These are phyloP conservation scores for Tulasnella sp. DNA, from an alignment of 768 basidiomycete genomes.

Conservation along the genomic window DNA sequence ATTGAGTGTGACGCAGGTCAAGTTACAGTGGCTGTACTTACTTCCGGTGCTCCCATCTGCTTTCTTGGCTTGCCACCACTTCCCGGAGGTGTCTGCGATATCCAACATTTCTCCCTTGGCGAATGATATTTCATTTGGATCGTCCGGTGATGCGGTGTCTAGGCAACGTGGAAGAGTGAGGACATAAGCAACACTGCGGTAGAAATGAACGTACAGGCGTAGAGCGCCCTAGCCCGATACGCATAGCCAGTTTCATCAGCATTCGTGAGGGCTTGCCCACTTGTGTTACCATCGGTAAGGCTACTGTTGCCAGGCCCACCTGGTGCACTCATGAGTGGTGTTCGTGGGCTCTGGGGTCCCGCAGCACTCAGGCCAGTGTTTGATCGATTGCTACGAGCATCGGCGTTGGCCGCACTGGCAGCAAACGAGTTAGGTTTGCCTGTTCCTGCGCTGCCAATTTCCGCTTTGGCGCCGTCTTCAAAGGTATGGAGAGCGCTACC, in stretches of 20 bases:
- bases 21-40: conserved; percentile 12
- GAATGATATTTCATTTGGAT: conserved; percentile 94
- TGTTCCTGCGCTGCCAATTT: not conserved
- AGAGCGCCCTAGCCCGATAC: conserved; percentile 80
- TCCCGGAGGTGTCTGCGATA: conserved; percentile 82
- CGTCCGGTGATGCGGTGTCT: conserved; percentile 91
- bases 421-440: not conserved
- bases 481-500: conserved; percentile 2
- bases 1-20: not conserved
- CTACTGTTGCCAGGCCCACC: conserved; percentile 44
- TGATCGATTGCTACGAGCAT: conserved; percentile 10
- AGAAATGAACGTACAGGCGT: conserved; percentile 53
- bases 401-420: not conserved
- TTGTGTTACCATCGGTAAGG: conserved; percentile 29
- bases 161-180: conserved; percentile 19
- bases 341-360: conserved; percentile 31
- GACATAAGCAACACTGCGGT: conserved; percentile 14
- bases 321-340: conserved; percentile 34
- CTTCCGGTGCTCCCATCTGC: conserved; percentile 41
- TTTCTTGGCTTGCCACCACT: conserved; percentile 87
- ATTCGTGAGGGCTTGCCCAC: conserved; percentile 57
- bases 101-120: conserved; percentile 84
- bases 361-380: conserved; percentile 9
- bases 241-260: conserved; percentile 37
- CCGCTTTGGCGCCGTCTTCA: not conserved